Percentiles rank a stretch among this genome's conserved stretches.
These are phyloP conservation scores for Hordeum vulgare DNA, from an alignment of 176 grass and related monocot genomes.

Conservation along the genomic window MorexV3_pseudomolecules_assembly NC_058520.1:22661498-22661997, in stretches of 20 bases:
- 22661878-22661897: not conserved
- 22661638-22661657: not conserved
- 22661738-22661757: not conserved
- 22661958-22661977: not conserved
- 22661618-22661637: not conserved
- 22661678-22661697: not conserved
- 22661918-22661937: not conserved
- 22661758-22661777: not conserved
- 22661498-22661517: too few relatives aligned
- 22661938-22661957: not conserved
- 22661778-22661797: not conserved
- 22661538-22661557: not conserved
- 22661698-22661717: not conserved
- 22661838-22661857: not conserved
- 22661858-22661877: not conserved
- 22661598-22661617: not conserved
- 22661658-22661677: not conserved
- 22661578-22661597: not conserved
- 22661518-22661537: not conserved
- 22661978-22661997: not conserved
- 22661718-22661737: not conserved
- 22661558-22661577: not conserved
- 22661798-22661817: not conserved
- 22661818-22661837: not conserved
- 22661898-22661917: not conserved